A percentile compares a stretch with the other conserved stretches of the same genome.
phyloP scores from a whole-genome alignment of 2,329 filamentous ascomycete species.

The Calonectria multiphialidica region DNA sequence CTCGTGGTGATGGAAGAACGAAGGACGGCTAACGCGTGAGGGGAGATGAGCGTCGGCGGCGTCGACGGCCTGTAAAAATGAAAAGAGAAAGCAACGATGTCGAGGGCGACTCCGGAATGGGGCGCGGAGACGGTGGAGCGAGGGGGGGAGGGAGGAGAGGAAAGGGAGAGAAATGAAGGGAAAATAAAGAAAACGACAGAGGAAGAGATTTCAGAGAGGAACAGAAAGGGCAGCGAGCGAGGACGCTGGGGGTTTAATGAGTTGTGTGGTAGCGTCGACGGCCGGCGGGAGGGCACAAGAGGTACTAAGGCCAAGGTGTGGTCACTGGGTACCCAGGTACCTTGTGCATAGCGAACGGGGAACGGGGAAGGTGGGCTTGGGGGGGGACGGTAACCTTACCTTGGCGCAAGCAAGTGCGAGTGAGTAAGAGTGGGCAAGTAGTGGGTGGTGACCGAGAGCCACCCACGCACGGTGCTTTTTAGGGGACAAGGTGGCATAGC shows the following conservation, averaged over 20 bases:
- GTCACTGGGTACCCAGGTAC: conserved; percentile 15
- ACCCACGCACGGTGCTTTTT: conserved; percentile 45
- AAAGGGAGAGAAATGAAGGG: conserved; percentile 44
- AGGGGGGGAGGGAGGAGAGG: conserved; percentile 34
- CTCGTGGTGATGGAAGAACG: conserved; percentile 43
- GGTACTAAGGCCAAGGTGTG: background rate
- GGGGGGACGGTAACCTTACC: conserved; percentile 41
- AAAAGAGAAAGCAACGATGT: conserved; percentile 40
- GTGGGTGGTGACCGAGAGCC: conserved; percentile 33
- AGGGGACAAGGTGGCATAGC: conserved; percentile 34
- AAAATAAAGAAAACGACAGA: conserved; percentile 46
- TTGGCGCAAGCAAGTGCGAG: conserved; percentile 26
- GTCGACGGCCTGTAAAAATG: conserved; percentile 41
- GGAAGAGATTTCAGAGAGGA: conserved; percentile 46
- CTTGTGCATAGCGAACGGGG: conserved; percentile 27
- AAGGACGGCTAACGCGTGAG: conserved; percentile 43
- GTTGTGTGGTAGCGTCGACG: conserved; percentile 43
- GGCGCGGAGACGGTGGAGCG: conserved; percentile 50
- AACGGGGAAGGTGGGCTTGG: conserved; percentile 27
- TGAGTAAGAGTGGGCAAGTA: conserved; percentile 30
- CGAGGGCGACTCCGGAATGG: conserved; percentile 45
- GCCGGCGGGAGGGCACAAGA: conserved; percentile 30
- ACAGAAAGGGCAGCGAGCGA: conserved; percentile 41
- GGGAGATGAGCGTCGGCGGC: conserved; percentile 39
- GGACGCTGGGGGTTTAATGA: conserved; percentile 51